phyloP scores from a whole-genome alignment of 2,329 filamentous ascomycete species.

The Sporothrix luriei region DNA sequence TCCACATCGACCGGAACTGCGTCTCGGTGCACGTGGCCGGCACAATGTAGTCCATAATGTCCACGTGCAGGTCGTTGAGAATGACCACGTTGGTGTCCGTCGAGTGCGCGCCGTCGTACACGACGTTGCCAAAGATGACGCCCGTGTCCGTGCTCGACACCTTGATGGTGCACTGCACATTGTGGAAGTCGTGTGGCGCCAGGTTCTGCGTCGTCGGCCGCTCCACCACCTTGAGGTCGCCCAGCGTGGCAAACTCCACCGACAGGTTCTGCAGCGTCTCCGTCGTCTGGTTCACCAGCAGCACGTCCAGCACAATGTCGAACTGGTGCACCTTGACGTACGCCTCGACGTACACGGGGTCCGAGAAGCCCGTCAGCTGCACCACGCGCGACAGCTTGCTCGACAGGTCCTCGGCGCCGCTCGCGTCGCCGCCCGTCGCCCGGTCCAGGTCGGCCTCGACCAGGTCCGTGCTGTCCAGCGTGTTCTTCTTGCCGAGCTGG shows the following conservation, averaged over 20 bases:
- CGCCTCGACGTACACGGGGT: constrained; percentile 97
- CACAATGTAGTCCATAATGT: constrained; percentile 99
- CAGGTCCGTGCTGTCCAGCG: constrained; percentile 77
- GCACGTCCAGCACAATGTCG: constrained; percentile 93
- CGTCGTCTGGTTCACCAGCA: constrained; percentile 94
- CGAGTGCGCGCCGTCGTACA: constrained; percentile 91
- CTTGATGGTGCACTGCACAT: constrained; percentile 98
- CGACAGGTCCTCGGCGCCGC: constrained; percentile 75
- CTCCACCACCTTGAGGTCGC: constrained; percentile 97
- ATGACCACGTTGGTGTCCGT: constrained; percentile 97
- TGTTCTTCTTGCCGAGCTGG: constrained; percentile 90
- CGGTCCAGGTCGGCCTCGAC: constrained; percentile 89
- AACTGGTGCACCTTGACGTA: constrained; percentile 99
- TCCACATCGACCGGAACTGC: constrained; percentile 99
- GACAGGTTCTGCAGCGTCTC: constrained; percentile 96
- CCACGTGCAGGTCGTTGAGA: constrained; percentile 94
- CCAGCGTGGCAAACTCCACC: constrained; percentile 96
- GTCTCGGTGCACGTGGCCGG: constrained; percentile 95
- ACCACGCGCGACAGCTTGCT: constrained; percentile 96
- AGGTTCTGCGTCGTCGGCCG: constrained; percentile 95
- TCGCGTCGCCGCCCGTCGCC: constrained; percentile 86
- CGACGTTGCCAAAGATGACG: constrained; percentile 97
- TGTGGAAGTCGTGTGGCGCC: constrained; percentile 93
- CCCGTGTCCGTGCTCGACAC: constrained; percentile 91
- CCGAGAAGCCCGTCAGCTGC: constrained; percentile 96